Percentiles rank a stretch among this genome's conserved stretches.
Conservation (phyloP, 2,329 filamentous ascomycete genomes). For the Aspergillus japonicus region DNA sequence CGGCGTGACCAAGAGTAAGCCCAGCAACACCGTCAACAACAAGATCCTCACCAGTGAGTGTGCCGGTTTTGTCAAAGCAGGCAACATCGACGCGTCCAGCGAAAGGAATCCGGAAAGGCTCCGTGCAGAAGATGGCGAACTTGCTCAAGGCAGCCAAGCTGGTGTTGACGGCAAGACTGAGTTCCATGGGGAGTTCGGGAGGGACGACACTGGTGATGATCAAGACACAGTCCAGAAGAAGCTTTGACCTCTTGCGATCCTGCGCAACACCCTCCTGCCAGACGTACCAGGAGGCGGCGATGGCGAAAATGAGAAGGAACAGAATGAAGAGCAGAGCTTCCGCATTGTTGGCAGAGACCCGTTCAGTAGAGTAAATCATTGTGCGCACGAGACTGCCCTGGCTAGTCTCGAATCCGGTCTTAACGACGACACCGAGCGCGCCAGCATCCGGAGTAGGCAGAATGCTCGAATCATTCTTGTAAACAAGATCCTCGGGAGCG, state of each 20-base stretch:
- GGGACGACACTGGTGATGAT: constrained; percentile 98
- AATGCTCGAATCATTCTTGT: constrained; percentile 72
- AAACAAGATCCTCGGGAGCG: constrained; percentile 62
- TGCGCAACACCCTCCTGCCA: constrained; percentile 94
- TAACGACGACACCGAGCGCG: constrained; percentile 88
- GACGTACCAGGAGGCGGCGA: constrained; percentile 98
- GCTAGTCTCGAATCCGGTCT: constrained; percentile 98
- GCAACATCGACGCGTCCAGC: constrained; percentile 93
- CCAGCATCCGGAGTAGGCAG: constrained; percentile 87
- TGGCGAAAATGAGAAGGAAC: constrained; percentile 91
- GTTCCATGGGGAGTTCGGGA: constrained; percentile 97
- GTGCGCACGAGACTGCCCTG: constrained; percentile 96
- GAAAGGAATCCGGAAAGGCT: constrained; percentile 96
- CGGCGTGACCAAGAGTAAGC: constrained; percentile 68
- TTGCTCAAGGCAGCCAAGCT: constrained; percentile 92
- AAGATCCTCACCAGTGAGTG: constrained; percentile 90
- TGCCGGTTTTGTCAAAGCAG: constrained; percentile 98
- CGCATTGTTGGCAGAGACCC: constrained; percentile 95
- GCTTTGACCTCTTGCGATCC: constrained; percentile 95
- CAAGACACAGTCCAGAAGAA: constrained; percentile 93
- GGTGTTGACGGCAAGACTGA: constrained; percentile 96
- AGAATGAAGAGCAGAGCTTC: constrained; percentile 97
- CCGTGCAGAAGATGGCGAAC: constrained; percentile 96
- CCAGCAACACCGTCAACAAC: constrained; percentile 97
- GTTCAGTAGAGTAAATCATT: constrained; percentile 99